Evolutionary conservation across 1,284 basidiomycete species (phyloP).

Genomic region (Boletellus dicymbophilus): DNA sequence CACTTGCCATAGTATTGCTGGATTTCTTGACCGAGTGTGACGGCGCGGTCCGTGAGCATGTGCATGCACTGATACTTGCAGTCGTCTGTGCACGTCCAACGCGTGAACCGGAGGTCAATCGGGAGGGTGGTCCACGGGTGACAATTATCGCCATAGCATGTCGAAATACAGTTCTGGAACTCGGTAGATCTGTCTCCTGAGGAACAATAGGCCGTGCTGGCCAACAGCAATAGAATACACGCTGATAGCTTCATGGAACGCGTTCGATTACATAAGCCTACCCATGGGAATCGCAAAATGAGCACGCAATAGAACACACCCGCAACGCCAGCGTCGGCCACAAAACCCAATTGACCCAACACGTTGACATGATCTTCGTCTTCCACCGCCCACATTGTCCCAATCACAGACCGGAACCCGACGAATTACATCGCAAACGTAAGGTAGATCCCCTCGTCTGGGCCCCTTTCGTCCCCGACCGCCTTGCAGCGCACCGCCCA

Average conservation of each 20-base stretch:
- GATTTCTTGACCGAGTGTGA: slow-evolving; percentile 43
- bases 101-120: slow-evolving; percentile 54
- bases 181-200: slow-evolving; percentile 59
- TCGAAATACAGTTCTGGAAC: slow-evolving; percentile 54
- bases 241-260: slow-evolving; percentile 1
- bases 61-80: slow-evolving; percentile 94
- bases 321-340: too few species aligned
- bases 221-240: slow-evolving; percentile 16
- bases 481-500: too few species aligned
- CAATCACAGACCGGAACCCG: slow-evolving; percentile 5
- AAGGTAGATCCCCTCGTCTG: slow-evolving; percentile 18
- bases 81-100: slow-evolving; percentile 82
- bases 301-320: too few species aligned
- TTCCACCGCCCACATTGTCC: slow-evolving; percentile 7
- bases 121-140: slow-evolving; percentile 38
- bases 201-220: slow-evolving; percentile 35
- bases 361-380: slow-evolving; percentile 1
- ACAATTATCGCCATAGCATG: slow-evolving; percentile 40
- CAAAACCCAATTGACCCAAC: too few species aligned
- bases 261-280: slow-evolving; percentile 19
- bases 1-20: slow-evolving; percentile 96
- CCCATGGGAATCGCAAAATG: too few species aligned
- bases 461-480: too few species aligned
- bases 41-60: slow-evolving; percentile 67
- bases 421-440: slow-evolving; percentile 4